A percentile compares a stretch with the other conserved stretches of the same genome.
Conservation (phyloP, 169 alveolate genomes). For the Toxoplasma gondii region DNA sequence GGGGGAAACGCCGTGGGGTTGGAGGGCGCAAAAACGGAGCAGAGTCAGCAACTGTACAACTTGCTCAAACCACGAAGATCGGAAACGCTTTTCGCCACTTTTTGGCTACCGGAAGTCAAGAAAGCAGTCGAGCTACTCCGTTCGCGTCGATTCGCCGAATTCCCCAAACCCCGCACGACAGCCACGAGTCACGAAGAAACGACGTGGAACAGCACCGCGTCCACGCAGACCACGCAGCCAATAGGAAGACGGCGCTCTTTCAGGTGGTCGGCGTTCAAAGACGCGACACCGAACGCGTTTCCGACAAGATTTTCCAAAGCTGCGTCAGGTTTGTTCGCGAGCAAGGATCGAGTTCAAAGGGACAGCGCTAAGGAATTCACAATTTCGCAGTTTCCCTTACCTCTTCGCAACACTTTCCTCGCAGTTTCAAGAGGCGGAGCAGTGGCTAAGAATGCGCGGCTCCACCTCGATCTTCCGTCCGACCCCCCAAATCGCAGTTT, state of each 20-base stretch:
- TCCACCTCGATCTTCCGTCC: too few relatives aligned
- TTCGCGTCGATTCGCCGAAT: not conserved
- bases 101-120: not conserved
- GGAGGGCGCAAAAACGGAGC: not conserved
- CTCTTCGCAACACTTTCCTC: too few relatives aligned
- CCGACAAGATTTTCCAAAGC: too few relatives aligned
- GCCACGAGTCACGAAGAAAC: not conserved
- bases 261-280: not conserved
- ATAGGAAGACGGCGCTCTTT: not conserved
- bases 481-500: too few relatives aligned
- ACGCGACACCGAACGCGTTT: not conserved
- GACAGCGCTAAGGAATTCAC: too few relatives aligned
- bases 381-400: too few relatives aligned
- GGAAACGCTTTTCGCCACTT: not conserved
- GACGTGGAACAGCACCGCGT: not conserved
- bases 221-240: conserved; percentile 12
- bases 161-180: not conserved
- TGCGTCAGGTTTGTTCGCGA: too few relatives aligned
- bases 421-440: too few relatives aligned
- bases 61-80: not conserved
- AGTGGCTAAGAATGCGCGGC: too few relatives aligned
- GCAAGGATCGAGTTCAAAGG: too few relatives aligned
- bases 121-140: not conserved
- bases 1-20: not conserved
- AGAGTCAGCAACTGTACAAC: not conserved